A percentile compares a stretch with the other conserved stretches of the same genome.
Evolutionary conservation across 2,329 filamentous ascomycete species (phyloP).

Genomic region (Lasiodiplodia sp.): DNA sequence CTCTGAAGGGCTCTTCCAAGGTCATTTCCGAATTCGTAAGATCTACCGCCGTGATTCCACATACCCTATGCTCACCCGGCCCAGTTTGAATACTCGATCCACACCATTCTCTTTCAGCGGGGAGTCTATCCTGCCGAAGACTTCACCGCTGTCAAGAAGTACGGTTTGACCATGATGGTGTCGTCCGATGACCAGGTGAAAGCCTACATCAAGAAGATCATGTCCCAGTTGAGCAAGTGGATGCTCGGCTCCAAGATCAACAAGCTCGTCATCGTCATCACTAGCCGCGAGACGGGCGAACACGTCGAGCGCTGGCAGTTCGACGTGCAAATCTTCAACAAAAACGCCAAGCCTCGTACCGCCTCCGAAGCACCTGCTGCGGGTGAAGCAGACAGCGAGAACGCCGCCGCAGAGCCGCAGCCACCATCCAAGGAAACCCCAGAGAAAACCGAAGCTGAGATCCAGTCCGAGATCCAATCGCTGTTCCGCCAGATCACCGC

Average conservation of each 20-base stretch:
- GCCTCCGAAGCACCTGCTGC: neutral
- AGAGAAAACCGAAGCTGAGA: constrained; percentile 91
- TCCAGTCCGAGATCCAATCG: constrained; percentile 93
- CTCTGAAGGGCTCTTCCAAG: constrained; percentile 83
- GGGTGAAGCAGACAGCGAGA: constrained; percentile 70
- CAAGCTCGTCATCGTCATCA: constrained; percentile 95
- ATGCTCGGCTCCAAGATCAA: constrained; percentile 97
- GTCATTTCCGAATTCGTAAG: constrained; percentile 91
- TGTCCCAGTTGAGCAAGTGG: constrained; percentile 97
- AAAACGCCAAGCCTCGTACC: constrained; percentile 12
- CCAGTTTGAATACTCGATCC: constrained; percentile 96
- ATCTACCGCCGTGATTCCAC: constrained; percentile 44
- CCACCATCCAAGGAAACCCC: constrained; percentile 5
- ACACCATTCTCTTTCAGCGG: constrained; percentile 94
- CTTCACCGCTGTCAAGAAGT: constrained; percentile 98
- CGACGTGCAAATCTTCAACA: constrained; percentile 65
- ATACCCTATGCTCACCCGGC: constrained; percentile 32
- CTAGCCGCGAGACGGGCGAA: constrained; percentile 95
- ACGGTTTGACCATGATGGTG: constrained; percentile 97
- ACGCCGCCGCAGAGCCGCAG: constrained; percentile 52
- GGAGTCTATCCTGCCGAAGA: constrained; percentile 90
- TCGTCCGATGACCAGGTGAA: constrained; percentile 98
- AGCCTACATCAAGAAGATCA: constrained; percentile 99
- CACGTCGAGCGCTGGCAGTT: constrained; percentile 98
- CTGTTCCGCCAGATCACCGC: constrained; percentile 98